These are phyloP conservation scores for Huiozyma naganishii DNA, from an alignment of 805 yeast genomes.

Conservation along the genomic window DNA sequence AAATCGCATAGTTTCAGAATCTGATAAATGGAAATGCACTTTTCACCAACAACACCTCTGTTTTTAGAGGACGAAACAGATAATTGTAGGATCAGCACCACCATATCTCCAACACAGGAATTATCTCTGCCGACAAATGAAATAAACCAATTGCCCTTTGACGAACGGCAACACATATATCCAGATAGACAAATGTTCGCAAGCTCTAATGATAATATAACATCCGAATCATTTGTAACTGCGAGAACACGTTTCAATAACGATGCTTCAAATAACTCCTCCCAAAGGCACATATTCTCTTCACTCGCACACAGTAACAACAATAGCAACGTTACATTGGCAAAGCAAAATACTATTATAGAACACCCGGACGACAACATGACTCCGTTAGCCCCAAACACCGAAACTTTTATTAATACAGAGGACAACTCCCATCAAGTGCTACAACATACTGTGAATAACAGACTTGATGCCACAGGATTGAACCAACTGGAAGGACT, in stretches of 20 bases:
- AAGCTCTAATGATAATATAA: not conserved
- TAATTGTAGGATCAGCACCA: conserved; percentile 1
- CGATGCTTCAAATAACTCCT: not conserved
- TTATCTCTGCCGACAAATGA: no score
- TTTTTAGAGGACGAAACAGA: not conserved
- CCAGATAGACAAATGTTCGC: not conserved
- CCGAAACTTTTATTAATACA: no score
- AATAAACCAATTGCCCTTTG: no score
- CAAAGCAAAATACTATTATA: no score
- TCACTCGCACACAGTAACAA: not conserved
- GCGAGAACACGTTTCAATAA: not conserved
- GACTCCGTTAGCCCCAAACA: no score
- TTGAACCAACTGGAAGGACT: not conserved
- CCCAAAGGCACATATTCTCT: conserved; percentile 1
- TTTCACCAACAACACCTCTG: conserved; percentile 6
- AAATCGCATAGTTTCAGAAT: not conserved
- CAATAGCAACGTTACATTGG: not conserved
- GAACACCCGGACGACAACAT: no score
- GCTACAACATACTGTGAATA: no score
- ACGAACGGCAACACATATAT: no score
- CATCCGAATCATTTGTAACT: conserved; percentile 1
- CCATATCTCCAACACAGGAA: conserved; percentile 9
- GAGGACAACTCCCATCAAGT: no score
- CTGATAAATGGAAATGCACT: not conserved
- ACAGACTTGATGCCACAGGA: no score